phyloP scores from a whole-genome alignment of 768 basidiomycete species.

The Rhodotorula kratochvilovae region DNA sequence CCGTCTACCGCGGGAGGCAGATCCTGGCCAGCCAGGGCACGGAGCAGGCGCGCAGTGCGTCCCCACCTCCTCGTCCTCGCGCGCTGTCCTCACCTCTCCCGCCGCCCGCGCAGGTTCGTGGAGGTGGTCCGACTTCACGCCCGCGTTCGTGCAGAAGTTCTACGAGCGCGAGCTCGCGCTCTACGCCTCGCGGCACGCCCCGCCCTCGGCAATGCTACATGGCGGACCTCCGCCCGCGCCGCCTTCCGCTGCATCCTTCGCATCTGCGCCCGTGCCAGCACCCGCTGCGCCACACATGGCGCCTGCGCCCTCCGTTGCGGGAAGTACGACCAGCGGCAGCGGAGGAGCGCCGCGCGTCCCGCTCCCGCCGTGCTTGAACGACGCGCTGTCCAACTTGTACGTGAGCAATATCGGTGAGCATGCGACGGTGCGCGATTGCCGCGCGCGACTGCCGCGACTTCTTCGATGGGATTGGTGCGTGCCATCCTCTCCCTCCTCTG shows the following conservation, averaged over 20 bases:
- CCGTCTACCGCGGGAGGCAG: not conserved
- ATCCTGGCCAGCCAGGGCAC: not conserved
- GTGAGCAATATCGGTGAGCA: constrained; percentile 2
- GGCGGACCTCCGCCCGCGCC: too few species aligned
- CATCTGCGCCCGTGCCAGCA: too few species aligned
- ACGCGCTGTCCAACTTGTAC: not conserved
- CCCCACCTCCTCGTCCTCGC: not conserved
- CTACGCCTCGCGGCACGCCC: not conserved
- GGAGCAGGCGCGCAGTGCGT: not conserved
- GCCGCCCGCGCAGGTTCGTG: not conserved
- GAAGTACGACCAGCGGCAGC: too few species aligned
- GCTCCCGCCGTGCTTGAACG: not conserved
- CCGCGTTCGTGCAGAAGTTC: constrained; percentile 6
- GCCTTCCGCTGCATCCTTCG: too few species aligned
- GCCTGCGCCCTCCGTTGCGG: too few species aligned
- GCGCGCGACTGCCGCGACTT: constrained; percentile 13
- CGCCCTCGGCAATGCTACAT: too few species aligned
- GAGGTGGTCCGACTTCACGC: constrained; percentile 2
- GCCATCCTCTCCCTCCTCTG: not conserved
- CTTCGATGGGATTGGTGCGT: constrained; percentile 12
- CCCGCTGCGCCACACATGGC: too few species aligned
- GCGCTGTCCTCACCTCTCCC: too few species aligned
- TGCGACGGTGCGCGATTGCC: not conserved
- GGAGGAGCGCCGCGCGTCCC: not conserved
- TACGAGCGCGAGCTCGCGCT: not conserved